These are phyloP conservation scores for Bombardia bombarda DNA, from an alignment of 495 filamentous ascomycete species.

Conservation along the genomic window DNA sequence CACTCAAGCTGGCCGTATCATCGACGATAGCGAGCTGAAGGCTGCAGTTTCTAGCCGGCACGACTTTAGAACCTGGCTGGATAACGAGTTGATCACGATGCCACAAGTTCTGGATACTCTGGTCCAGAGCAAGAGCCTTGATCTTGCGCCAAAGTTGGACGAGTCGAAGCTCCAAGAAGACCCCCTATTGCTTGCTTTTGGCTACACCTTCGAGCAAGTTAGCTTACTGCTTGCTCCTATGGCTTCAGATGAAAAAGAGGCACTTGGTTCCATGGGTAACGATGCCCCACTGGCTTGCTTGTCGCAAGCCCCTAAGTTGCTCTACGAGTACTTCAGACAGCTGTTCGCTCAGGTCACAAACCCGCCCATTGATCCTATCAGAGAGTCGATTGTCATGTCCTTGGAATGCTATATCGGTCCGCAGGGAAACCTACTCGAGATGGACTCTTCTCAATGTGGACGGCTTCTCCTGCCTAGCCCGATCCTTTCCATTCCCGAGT, in stretches of 20 bases:
- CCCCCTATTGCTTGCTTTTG: slow-evolving; percentile 76
- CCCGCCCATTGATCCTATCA: slow-evolving; percentile 95
- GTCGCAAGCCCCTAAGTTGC: slow-evolving; percentile 77
- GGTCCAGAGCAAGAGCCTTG: slow-evolving; percentile 31
- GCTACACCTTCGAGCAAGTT: slow-evolving; percentile 96
- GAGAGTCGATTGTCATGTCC: slow-evolving; percentile 99
- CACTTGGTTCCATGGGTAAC: slow-evolving; percentile 99
- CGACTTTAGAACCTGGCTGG: slow-evolving; percentile 84
- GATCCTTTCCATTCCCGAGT: slow-evolving; percentile 84
- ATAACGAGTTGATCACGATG: slow-evolving; percentile 72
- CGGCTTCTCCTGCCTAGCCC: slow-evolving; percentile 83
- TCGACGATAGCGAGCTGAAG: slow-evolving; percentile 94
- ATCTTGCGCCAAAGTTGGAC: slow-evolving; percentile 60
- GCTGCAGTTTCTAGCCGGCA: slow-evolving; percentile 73
- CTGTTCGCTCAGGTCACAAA: slow-evolving; percentile 99
- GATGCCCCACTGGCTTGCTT: slow-evolving; percentile 93
- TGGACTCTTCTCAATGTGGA: slow-evolving; percentile 84
- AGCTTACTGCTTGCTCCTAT: slow-evolving; percentile 90
- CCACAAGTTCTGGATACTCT: slow-evolving; percentile 64
- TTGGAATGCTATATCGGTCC: slow-evolving; percentile 96
- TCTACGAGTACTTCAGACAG: slow-evolving; percentile 98
- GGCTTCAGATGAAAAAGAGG: slow-evolving; percentile 98
- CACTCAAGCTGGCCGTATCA: slow-evolving; percentile 89
- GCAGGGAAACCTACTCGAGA: slow-evolving; percentile 94
- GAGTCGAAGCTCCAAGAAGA: slow-evolving; percentile 76